phyloP scores from a whole-genome alignment of 176 grass and related monocot genomes.

The Ensete glaucum region DNA sequence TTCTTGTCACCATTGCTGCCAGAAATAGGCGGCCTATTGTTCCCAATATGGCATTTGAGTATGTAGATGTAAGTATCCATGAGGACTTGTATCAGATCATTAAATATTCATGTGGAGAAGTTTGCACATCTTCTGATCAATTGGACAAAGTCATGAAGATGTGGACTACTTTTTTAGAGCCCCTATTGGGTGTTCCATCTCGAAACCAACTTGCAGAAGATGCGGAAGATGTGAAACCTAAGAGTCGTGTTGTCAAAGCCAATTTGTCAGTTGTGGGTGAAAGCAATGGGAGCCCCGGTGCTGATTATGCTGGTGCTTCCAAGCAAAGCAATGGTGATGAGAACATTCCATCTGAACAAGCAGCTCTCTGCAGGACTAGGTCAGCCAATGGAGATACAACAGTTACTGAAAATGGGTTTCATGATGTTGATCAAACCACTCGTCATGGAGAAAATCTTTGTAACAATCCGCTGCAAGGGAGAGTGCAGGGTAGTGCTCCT shows the following conservation, averaged over 20 bases:
- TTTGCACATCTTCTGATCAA: conserved; percentile 78
- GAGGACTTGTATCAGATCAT: conserved; percentile 87
- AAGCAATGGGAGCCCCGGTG: conserved; percentile 30
- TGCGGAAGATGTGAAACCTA: conserved; percentile 54
- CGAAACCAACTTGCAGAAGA: conserved; percentile 34
- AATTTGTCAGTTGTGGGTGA: conserved; percentile 36
- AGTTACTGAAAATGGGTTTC: conserved; percentile 51
- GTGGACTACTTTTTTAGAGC: conserved; percentile 85
- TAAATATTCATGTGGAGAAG: conserved; percentile 91
- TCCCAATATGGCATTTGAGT: conserved; percentile 88
- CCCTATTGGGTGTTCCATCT: conserved; percentile 59
- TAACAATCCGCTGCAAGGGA: conserved; percentile 45
- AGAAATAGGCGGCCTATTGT: conserved; percentile 71
- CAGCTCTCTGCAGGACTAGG: conserved; percentile 18
- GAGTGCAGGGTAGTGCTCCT: conserved; percentile 26
- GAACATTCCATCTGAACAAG: conserved; percentile 32
- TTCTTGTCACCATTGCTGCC: conserved; percentile 80
- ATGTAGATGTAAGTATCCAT: conserved; percentile 64
- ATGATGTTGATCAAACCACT: conserved; percentile 31
- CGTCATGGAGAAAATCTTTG: conserved; percentile 34
- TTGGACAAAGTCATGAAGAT: conserved; percentile 87
- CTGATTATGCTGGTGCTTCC: conserved; percentile 10
- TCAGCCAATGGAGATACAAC: conserved; percentile 36
- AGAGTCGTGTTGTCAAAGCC: conserved; percentile 47
- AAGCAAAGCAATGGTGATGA: conserved; percentile 48